Conservation (phyloP, 2,329 filamentous ascomycete genomes). For the Teratosphaeria epicoccoides region DNA sequence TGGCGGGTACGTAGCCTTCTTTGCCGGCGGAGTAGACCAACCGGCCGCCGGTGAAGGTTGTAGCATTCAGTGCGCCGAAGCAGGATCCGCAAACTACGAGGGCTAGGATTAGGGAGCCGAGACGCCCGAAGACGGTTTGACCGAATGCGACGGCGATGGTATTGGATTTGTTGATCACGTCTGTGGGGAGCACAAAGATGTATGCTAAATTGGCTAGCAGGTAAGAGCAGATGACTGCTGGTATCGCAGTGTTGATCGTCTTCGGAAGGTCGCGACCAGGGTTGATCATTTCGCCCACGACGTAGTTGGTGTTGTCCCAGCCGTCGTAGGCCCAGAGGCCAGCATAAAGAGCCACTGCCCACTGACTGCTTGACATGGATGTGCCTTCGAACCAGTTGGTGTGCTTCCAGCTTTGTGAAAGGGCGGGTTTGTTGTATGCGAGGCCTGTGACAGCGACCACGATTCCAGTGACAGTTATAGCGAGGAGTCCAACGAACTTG, state of each 20-base stretch:
- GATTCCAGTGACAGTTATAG: slow-evolving; percentile 76
- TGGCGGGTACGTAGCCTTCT: slow-evolving; percentile 77
- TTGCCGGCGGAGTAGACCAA: slow-evolving; percentile 90
- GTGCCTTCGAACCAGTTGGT: slow-evolving; percentile 79
- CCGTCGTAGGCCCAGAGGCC: slow-evolving; percentile 97
- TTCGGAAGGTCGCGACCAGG: slow-evolving; percentile 79
- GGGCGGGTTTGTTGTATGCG: slow-evolving; percentile 60
- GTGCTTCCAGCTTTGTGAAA: slow-evolving; percentile 62
- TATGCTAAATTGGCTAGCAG: slow-evolving; percentile 86
- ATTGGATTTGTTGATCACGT: slow-evolving; percentile 74
- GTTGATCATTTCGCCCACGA: slow-evolving; percentile 92
- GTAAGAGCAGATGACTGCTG: slow-evolving; percentile 82
- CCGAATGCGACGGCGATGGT: slow-evolving; percentile 96
- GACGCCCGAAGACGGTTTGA: slow-evolving; percentile 72
- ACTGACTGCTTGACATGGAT: slow-evolving; percentile 65
- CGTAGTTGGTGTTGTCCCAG: slow-evolving; percentile 99
- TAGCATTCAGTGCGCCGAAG: slow-evolving; percentile 88
- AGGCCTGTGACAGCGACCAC: slow-evolving; percentile 80
- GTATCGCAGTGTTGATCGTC: slow-evolving; percentile 94
- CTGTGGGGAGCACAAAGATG: slow-evolving; percentile 79
- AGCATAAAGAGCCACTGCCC: slow-evolving; percentile 90
- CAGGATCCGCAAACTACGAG: slow-evolving; percentile 84
- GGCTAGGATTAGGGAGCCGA: slow-evolving; percentile 73
- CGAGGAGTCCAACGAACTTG: slow-evolving; percentile 83
- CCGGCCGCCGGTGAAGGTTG: slow-evolving; percentile 83